Base-by-base conservation (phyloP, 495 filamentous ascomycete genomes). In the Penicillium herquei region DNA sequence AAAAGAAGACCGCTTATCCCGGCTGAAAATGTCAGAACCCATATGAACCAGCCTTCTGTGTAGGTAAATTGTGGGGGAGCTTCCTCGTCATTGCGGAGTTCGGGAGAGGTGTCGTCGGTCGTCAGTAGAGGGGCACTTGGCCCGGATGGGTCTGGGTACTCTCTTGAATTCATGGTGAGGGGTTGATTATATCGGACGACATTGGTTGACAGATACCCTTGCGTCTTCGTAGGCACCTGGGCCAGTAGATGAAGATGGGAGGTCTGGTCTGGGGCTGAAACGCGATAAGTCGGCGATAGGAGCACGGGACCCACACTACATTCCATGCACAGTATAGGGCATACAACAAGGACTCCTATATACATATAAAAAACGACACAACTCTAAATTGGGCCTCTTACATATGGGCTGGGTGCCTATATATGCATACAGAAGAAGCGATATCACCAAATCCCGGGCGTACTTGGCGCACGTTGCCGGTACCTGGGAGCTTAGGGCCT, bases 1-100 rank as follows among this genome's bases (percentile, higher is more conserved):
- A 96, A 96, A 2, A 96, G 70, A 12, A 96, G 77, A 6, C 92
- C 92, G 55, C 87, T 90, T 32, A 96, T 88, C 5, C 89, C 90
- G 8, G 92, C 91, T 18, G 87, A 85, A 48, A 91, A 75, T 2
- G 92, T 91, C 12, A 96, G 74, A 2, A 84, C 70, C 87, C 89
- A 94, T 53, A 95, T 77, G 47, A 84, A 84, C 64, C 70, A 67
- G 26, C 69, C 64, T 30, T 68, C 69, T 16, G 67, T 42, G 16
- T 55, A 47, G 33, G 64, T 57, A n/a, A 52, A 55, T 26, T 26
- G 21, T 26, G 21, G 21, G 13, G 57, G 35, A 18, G 18, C 45
- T 33, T 12, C 61, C 48, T 59, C 47, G 21, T 53, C 42, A 51
- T 57, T 21, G 18, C 61, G 31, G 32, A 59, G 17, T 33, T 57